Base-by-base conservation (phyloP, 148 eudicot genomes). In the Chenopodium formosanum region DNA sequence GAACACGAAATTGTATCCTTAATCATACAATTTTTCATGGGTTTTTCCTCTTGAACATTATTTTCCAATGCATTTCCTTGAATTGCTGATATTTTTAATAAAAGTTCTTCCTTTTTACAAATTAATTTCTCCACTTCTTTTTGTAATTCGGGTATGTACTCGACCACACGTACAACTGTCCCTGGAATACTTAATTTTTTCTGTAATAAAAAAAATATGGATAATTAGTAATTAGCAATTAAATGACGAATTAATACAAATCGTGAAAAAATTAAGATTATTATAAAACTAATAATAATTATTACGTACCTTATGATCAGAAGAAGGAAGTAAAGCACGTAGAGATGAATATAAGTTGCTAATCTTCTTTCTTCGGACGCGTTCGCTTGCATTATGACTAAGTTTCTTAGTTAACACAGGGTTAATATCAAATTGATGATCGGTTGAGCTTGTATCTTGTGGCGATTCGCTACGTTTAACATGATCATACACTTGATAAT, bases 151-250 rank as follows among this genome's bases (percentile, higher is more conserved):
- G 97, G 98, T 82, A 92, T 91, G 87, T 95, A 93, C 76, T 93
- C 92, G 32, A 95, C 72, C n/a, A 83, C 95, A 0, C 85, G 78
- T 11, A 91, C 85, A 7, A 95, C 88, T 11, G 94, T 93, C 1
- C 75, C 63, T 0, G 97, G 95, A 23, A 93, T 88, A 82, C 96
- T 95, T 81, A 91, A 37, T 67, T 95, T 95, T 63, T 90, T 93
- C 96, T 93, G 94, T 73, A 88, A 91, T 73, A 95, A 86, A 62
- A 91, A 93, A 0, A 95, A 97, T 81, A 91, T 91, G 87, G 93
- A 93, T 68, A 68, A 13, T 31, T 31, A 1, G 37, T 34, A 34
- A 34, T 34, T 34, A 34, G 37, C 37, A 34, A 34, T 34, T 34
- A 3, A 34, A 3, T 3, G 37, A 34, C 37, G 5, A 32, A 29